Evolutionary conservation across 805 yeast genomes (phyloP), one percentile per base, ranked within the genome.

Genomic region (Saccharomycopsis schoenii): DNA sequence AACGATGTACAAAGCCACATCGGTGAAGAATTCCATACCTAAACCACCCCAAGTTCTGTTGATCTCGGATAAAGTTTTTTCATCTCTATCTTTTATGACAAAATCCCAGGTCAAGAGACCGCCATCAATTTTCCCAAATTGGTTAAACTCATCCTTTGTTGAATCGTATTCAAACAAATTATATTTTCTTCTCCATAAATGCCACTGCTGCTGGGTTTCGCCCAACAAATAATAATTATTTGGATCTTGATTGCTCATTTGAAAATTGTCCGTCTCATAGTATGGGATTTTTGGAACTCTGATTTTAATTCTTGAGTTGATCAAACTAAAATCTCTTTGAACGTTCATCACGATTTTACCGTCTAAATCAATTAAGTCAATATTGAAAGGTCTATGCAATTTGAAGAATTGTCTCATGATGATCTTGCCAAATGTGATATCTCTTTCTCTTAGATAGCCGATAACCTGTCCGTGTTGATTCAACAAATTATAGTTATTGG

Each of bases 1-100:
- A 36, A 93, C 74, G 37, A 92, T 83, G 71, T 94, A 93, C 1
- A 90, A 92, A 64, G 98, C 98, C 0, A 97, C 88, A 72, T 94
- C 98, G 0, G 98, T 92, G 69, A 93, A 86, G 68, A 92, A 73
- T 70, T 94, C 99, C 68, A 97, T 80, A 1, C 96, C 96, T 51
- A 94, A 74, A 0, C 99, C 99, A 5, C 88, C 96, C 94, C 97
- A 94, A 72, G 91, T 91, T 67, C 98, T 80, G 71, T 90, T 94
- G 1, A 94, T 93, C 1, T 88, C 77, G 0, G 87, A 97, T 60
- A 87, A 74, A 0, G 88, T 81, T 15, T 77, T 74, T 0, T 84
- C 85, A 0, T 75, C 58, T 47, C 77, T 84, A 70, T 90, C 83
- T 41, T 67, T 68, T 2, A 90, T 87, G 0, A 96, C 92, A 72